phyloP scores from a whole-genome alignment of 192 early-diverging fungal species.

The Radiomyces spectabilis region DNA sequence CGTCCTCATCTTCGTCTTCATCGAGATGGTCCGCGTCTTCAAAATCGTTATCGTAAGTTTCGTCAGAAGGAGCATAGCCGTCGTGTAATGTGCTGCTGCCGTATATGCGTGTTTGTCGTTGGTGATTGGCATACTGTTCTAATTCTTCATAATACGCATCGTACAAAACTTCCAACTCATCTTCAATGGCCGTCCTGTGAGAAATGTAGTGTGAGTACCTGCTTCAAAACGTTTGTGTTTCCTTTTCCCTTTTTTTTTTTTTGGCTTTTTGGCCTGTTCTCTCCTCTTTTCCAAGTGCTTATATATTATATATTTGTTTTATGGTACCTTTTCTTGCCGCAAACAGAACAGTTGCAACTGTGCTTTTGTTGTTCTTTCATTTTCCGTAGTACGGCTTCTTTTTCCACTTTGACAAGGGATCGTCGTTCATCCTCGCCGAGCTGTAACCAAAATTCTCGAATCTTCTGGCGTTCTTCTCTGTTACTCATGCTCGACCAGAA shows the following conservation, averaged over 20 bases:
- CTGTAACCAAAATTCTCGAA: conserved; percentile 81
- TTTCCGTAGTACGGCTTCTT: conserved; percentile 79
- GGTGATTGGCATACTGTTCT: conserved; percentile 77
- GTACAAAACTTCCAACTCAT: conserved; percentile 78
- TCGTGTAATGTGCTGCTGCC: background rate
- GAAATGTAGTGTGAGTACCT: background rate
- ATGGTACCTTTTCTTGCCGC: conserved; percentile 69
- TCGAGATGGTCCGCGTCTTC: conserved; percentile 36
- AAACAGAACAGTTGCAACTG: conserved; percentile 76
- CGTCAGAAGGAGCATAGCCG: conserved; percentile 1
- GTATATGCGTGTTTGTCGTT: conserved; percentile 33
- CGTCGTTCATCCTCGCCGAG: conserved; percentile 74
- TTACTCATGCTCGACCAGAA: conserved; percentile 63
- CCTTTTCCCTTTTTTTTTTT: too few species aligned
- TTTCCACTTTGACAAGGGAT: conserved; percentile 75
- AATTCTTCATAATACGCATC: conserved; percentile 87
- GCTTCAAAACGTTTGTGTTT: too few species aligned
- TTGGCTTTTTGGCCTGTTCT: too few species aligned
- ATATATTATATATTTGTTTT: conserved; percentile 3
- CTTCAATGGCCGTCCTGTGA: conserved; percentile 71
- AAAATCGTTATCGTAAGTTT: conserved; percentile 1
- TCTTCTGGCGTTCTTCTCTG: conserved; percentile 68
- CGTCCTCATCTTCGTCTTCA: conserved; percentile 40
- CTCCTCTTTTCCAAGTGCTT: too few species aligned
- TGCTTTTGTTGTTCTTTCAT: conserved; percentile 88